Conservation (phyloP, 2,329 filamentous ascomycete genomes). For the Talaromyces atroroseus region DNA sequence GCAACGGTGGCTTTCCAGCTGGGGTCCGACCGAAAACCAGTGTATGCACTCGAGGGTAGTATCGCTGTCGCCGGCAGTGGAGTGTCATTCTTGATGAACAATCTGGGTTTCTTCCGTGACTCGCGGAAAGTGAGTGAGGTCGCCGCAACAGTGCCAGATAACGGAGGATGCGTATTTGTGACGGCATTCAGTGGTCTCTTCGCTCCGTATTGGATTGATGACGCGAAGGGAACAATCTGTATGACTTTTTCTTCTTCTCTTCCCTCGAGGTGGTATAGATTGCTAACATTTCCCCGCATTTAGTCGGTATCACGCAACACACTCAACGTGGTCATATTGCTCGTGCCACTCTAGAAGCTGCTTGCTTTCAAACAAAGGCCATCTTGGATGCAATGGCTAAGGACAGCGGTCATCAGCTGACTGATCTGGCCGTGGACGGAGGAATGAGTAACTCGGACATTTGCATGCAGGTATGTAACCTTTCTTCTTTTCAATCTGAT, state of each 20-base stretch:
- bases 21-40: constrained; percentile 59
- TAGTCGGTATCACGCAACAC: constrained; percentile 76
- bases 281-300: constrained; percentile 10
- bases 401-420: constrained; percentile 71
- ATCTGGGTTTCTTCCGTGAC: constrained; percentile 57
- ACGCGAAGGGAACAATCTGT: constrained; percentile 82
- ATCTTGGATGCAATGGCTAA: constrained; percentile 89
- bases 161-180: constrained; percentile 78
- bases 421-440: constrained; percentile 75
- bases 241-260: constrained; percentile 28
- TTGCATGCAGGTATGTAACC: constrained; percentile 66
- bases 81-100: constrained; percentile 68
- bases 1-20: constrained; percentile 87
- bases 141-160: constrained; percentile 63
- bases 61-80: constrained; percentile 77
- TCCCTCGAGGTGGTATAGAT: not conserved
- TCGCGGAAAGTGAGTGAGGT: constrained; percentile 60
- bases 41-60: constrained; percentile 78
- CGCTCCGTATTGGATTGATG: constrained; percentile 91
- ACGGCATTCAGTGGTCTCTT: constrained; percentile 89
- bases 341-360: constrained; percentile 82
- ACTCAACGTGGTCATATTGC: constrained; percentile 82
- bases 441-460: constrained; percentile 85
- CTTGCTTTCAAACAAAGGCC: constrained; percentile 87
- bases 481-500: not conserved